Percentiles rank a stretch among this genome's conserved stretches.
Conservation (phyloP, 345 rosid genomes). For the Dipteronia sinensis region DNA sequence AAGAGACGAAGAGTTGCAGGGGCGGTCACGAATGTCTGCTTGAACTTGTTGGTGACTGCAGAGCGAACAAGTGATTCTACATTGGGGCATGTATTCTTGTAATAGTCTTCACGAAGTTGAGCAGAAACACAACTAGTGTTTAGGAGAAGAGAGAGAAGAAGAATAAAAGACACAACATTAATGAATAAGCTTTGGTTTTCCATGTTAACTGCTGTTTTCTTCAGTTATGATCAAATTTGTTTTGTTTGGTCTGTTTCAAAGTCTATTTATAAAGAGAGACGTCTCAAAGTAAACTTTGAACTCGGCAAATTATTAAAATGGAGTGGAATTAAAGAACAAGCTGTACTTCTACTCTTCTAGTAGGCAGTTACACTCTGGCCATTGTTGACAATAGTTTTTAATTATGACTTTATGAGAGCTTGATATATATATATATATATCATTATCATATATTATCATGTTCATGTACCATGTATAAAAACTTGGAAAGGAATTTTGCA, state of each 20-base stretch:
- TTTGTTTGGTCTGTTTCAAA: background rate
- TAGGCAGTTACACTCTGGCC: background rate
- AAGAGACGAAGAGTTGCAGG: slow-evolving; percentile 61
- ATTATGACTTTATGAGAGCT: background rate
- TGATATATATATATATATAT: background rate
- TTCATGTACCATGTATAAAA: background rate
- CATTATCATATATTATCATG: background rate
- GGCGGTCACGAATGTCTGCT: slow-evolving; percentile 64
- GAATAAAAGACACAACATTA: background rate
- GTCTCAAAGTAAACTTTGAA: background rate
- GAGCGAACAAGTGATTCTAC: slow-evolving; percentile 58
- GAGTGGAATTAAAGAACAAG: background rate
- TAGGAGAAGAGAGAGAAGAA: slow-evolving; percentile 23
- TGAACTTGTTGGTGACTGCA: slow-evolving; percentile 54
- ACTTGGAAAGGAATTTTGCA: background rate
- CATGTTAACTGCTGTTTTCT: slow-evolving; percentile 15
- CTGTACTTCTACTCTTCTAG: too few relatives aligned
- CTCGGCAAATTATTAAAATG: background rate
- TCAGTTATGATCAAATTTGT: background rate
- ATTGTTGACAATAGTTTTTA: background rate
- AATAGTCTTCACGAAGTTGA: slow-evolving; percentile 43
- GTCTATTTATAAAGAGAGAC: background rate
- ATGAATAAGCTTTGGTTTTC: slow-evolving; percentile 13
- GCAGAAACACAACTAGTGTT: slow-evolving; percentile 31
- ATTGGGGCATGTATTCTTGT: slow-evolving; percentile 52